Evolutionary conservation across 139 green algal genomes (phyloP).

Genomic region (Ettlia oleoabundans): DNA sequence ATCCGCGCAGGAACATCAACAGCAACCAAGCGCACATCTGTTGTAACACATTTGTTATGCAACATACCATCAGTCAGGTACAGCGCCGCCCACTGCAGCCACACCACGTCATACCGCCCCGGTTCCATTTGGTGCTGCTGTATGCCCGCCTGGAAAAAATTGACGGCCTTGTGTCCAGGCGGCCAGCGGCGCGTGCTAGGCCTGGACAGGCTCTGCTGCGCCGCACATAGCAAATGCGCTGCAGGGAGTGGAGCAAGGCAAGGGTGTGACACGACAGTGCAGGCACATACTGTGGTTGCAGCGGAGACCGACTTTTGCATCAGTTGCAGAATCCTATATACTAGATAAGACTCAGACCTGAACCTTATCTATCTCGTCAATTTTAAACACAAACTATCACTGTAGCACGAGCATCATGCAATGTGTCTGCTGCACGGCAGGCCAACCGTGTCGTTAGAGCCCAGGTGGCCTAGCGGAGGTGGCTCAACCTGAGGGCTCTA

Average conservation of each 20-base stretch:
- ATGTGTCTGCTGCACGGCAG: too few species aligned
- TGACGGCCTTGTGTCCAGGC: conserved; percentile 36
- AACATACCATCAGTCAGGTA: conserved; percentile 97
- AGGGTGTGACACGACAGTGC: neutral
- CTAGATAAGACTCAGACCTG: too few species aligned
- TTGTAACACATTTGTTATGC: too few species aligned
- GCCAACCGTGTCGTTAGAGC: too few species aligned
- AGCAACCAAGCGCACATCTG: too few species aligned
- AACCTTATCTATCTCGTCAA: too few species aligned
- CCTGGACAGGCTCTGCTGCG: conserved; percentile 29
- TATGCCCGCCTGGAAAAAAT: conserved; percentile 60
- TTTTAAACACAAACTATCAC: too few species aligned
- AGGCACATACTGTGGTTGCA: neutral
- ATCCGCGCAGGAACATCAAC: too few species aligned
- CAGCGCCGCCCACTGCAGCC: conserved; percentile 88
- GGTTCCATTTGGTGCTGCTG: conserved; percentile 66
- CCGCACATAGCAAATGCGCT: conserved; percentile 72
- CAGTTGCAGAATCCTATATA: too few species aligned
- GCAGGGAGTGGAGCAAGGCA: neutral
- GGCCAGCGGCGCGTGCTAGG: conserved; percentile 10
- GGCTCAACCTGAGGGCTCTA: conserved; percentile 74
- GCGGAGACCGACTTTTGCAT: too few species aligned
- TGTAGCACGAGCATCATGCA: too few species aligned
- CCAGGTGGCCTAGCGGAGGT: too few species aligned
- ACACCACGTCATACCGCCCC: conserved; percentile 79